A percentile compares a stretch with the other conserved stretches of the same genome.
Evolutionary conservation across 495 filamentous ascomycete species (phyloP).

Genomic region (Hyphodiscus hymeniophilus): DNA sequence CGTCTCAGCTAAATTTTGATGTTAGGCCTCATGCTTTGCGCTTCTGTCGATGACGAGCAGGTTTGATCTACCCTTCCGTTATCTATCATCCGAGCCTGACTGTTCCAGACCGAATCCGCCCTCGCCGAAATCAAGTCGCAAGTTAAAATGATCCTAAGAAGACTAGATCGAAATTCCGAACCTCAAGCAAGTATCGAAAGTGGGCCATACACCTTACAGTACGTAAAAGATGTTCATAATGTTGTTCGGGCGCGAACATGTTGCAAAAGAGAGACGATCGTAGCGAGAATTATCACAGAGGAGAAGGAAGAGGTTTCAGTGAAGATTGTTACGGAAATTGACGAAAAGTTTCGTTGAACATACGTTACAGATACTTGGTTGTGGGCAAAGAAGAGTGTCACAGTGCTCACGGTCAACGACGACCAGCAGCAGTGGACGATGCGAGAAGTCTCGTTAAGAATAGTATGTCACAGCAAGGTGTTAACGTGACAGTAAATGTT

Average conservation of each 20-base stretch:
- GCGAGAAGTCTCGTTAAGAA: too few species aligned
- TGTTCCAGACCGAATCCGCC: constrained; percentile 50
- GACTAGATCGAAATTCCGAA: constrained; percentile 79
- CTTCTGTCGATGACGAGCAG: constrained; percentile 88
- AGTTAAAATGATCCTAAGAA: constrained; percentile 80
- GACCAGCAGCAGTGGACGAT: too few species aligned
- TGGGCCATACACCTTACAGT: constrained; percentile 82
- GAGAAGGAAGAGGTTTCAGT: too few species aligned
- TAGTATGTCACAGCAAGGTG: too few species aligned
- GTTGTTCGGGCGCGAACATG: background rate
- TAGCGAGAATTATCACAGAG: too few species aligned
- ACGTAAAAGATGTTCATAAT: constrained; percentile 24
- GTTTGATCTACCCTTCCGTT: constrained; percentile 28
- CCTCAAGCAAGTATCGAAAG: constrained; percentile 88
- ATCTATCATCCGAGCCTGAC: background rate
- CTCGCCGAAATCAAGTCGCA: constrained; percentile 84
- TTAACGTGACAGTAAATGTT: too few species aligned
- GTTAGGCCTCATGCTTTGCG: constrained; percentile 84
- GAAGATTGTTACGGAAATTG: too few species aligned
- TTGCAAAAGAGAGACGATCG: too few species aligned
- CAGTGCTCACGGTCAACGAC: too few species aligned
- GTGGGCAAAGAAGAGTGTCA: too few species aligned
- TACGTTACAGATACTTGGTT: too few species aligned
- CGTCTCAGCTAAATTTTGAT: constrained; percentile 7
- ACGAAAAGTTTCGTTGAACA: too few species aligned